These are phyloP conservation scores for Trematosphaeria pertusa DNA, from an alignment of 2,329 filamentous ascomycete species.

Conservation along the genomic window DNA sequence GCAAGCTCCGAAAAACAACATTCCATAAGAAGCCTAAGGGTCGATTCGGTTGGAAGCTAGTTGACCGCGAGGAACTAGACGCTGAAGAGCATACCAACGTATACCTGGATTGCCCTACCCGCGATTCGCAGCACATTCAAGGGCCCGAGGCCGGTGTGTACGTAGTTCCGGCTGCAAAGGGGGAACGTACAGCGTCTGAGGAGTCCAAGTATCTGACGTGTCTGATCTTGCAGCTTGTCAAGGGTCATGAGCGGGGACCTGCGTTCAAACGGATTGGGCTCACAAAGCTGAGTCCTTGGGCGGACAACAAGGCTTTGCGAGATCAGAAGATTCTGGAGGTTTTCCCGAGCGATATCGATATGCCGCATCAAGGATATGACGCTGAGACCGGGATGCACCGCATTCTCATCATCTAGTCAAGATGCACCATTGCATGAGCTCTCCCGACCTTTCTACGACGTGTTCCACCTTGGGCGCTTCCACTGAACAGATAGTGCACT, in stretches of 20 bases:
- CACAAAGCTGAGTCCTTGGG: constrained; percentile 16
- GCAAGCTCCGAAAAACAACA: constrained; percentile 2
- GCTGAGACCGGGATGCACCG: not conserved
- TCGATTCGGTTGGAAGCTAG: constrained; percentile 5
- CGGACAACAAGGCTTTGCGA: constrained; percentile 7
- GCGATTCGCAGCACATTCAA: constrained; percentile 11
- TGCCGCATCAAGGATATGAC: constrained; percentile 8
- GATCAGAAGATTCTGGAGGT: constrained; percentile 8
- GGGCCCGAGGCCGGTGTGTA: constrained; percentile 8
- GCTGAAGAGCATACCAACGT: constrained; percentile 13
- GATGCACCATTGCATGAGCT: no score
- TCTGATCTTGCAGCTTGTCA: constrained; percentile 11
- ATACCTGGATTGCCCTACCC: constrained; percentile 17
- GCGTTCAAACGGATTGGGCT: constrained; percentile 17
- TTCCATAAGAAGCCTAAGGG: constrained; percentile 2
- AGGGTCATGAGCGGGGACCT: not conserved
- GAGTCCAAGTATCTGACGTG: constrained; percentile 12
- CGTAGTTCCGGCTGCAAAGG: constrained; percentile 14
- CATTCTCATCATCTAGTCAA: constrained; percentile 1
- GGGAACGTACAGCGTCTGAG: constrained; percentile 4
- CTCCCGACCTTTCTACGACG: no score
- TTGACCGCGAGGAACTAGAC: constrained; percentile 4
- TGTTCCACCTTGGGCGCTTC: no score
- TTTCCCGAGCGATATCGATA: constrained; percentile 3
- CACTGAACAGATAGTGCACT: no score